Evolutionary conservation across 768 basidiomycete genomes (phyloP).

Genomic region (Scleroderma citrinum): DNA sequence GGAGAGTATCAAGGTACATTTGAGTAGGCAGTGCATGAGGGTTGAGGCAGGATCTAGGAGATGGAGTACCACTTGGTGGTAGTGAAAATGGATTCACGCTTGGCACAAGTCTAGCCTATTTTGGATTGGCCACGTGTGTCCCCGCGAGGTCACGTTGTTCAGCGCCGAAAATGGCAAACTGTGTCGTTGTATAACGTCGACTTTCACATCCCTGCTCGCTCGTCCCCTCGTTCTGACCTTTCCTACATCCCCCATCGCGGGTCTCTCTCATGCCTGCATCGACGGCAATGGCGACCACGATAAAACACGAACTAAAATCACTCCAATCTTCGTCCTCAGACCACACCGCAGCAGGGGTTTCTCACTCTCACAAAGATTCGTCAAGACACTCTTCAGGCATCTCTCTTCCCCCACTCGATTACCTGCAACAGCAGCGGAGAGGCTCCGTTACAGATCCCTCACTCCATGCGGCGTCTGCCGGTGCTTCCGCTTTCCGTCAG

Average conservation of each 20-base stretch:
- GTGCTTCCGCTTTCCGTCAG: conserved; percentile 14
- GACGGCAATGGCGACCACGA: conserved; percentile 7
- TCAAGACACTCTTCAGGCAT: conserved; percentile 47
- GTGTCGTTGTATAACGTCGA: conserved; percentile 27
- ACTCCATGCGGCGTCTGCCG: conserved; percentile 52
- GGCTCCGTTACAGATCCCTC: conserved; percentile 83
- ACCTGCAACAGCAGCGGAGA: conserved; percentile 73
- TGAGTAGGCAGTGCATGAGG: background rate
- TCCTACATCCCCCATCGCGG: conserved; percentile 4
- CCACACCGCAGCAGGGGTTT: conserved; percentile 13
- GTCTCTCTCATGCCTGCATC: conserved; percentile 6
- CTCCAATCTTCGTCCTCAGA: conserved; percentile 4
- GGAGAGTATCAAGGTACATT: background rate
- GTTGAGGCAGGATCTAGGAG: background rate
- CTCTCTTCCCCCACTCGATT: conserved; percentile 71
- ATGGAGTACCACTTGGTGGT: background rate
- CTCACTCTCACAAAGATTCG: conserved; percentile 25
- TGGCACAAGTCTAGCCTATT: conserved; percentile 21
- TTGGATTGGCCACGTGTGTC: conserved; percentile 24
- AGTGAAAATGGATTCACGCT: conserved; percentile 1
- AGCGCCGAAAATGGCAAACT: conserved; percentile 18
- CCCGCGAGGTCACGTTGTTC: conserved; percentile 24
- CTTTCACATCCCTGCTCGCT: conserved; percentile 13
- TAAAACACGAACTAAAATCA: conserved; percentile 3
- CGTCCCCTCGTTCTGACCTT: conserved; percentile 2